Evolutionary conservation across 129 eudicot species (phyloP).

Genomic region (Tagetes patula): DNA sequence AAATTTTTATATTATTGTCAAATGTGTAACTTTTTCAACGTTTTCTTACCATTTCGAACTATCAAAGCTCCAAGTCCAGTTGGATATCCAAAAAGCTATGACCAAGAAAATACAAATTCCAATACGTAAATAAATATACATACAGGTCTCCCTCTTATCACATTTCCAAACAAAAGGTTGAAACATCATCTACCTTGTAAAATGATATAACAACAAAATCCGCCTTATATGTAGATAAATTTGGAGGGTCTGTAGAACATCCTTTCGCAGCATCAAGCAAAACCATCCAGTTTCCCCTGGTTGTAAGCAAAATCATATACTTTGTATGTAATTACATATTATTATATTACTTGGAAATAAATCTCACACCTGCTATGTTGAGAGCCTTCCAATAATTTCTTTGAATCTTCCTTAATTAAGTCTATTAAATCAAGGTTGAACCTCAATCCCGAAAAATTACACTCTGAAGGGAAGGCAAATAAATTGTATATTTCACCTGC

Average conservation of each 20-base stretch:
- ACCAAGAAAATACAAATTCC: constrained; percentile 20
- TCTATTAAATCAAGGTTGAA: constrained; percentile 77
- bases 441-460: constrained; percentile 93
- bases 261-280: constrained; percentile 98
- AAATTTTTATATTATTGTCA: neutral
- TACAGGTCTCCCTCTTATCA: neutral
- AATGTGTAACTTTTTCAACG: constrained; percentile 8
- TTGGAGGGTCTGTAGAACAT: constrained; percentile 83
- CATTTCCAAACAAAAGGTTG: neutral
- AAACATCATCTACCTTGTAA: constrained; percentile 62
- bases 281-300: constrained; percentile 83
- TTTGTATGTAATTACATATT: neutral
- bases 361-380: constrained; percentile 48
- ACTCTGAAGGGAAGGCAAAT: constrained; percentile 95
- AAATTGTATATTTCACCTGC: constrained; percentile 68
- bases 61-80: constrained; percentile 97
- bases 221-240: constrained; percentile 68
- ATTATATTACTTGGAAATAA: neutral
- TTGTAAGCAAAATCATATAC: constrained; percentile 21
- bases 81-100: constrained; percentile 91
- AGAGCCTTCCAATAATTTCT: constrained; percentile 44
- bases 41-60: constrained; percentile 71
- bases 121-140: neutral
- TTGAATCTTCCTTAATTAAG: constrained; percentile 58
- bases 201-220: constrained; percentile 91